These are phyloP conservation scores for Physaria fendleri DNA, from an alignment of 345 rosid species.

Conservation along the genomic window DNA sequence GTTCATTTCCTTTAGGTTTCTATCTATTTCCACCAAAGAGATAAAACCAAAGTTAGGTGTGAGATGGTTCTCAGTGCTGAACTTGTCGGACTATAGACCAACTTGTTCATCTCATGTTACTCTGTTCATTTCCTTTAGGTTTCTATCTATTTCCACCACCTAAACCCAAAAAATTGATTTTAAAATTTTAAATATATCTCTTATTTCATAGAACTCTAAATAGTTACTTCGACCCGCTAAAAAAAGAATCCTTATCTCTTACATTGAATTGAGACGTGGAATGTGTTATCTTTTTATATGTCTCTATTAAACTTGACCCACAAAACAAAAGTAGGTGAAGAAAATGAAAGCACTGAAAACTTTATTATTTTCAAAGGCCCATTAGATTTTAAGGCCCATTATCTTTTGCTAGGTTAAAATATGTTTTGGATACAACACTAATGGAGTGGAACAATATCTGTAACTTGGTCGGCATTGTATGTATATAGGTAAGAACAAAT, in stretches of 20 bases:
- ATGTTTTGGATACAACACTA: neutral
- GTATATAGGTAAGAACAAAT: neutral
- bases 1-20: too few species aligned
- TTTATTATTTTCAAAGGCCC: neutral
- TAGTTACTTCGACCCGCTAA: neutral
- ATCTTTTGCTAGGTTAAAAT: neutral
- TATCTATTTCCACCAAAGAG: too few species aligned
- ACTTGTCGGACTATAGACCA: too few species aligned
- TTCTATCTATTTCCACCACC: constrained; percentile 23
- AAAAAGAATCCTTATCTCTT: neutral
- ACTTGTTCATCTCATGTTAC: too few species aligned
- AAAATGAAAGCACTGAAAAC: neutral
- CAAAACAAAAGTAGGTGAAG: neutral
- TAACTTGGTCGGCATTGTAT: neutral
- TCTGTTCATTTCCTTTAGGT: constrained; percentile 18
- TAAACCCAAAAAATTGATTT: neutral
- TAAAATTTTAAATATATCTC: neutral
- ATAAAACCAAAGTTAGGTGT: constrained; percentile 13
- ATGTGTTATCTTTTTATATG: neutral
- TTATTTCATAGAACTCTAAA: neutral
- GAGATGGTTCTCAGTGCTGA: too few species aligned
- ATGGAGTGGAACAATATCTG: neutral
- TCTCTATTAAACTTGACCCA: neutral
- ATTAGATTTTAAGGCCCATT: constrained; percentile 4
- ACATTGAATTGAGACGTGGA: neutral